Evolutionary conservation across 768 basidiomycete species (phyloP).

Genomic region (Daedaleopsis sinensis): DNA sequence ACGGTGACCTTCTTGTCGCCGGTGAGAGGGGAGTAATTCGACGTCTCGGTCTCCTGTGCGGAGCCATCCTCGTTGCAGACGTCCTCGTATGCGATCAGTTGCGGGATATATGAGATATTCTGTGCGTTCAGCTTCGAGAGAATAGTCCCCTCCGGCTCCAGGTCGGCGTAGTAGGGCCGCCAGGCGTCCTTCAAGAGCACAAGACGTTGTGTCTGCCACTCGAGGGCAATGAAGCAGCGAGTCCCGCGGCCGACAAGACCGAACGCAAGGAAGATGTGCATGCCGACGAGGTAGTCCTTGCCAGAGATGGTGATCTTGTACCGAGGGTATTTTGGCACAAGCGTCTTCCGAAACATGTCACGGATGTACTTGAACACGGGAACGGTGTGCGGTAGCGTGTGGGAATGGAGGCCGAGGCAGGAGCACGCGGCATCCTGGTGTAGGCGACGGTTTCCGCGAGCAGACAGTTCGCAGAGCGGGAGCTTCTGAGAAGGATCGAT

Average conservation of each 20-base stretch:
- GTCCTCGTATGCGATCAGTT: not conserved
- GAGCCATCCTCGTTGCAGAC: not conserved
- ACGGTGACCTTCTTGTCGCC: not conserved
- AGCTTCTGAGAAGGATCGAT: not conserved
- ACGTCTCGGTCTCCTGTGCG: not conserved
- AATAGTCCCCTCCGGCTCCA: slow-evolving; percentile 1
- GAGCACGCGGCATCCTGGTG: too few species aligned
- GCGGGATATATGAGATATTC: not conserved
- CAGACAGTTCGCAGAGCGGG: too few species aligned
- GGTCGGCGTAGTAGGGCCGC: not conserved
- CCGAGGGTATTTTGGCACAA: not conserved
- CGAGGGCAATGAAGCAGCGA: slow-evolving; percentile 18
- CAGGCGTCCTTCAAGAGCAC: slow-evolving; percentile 20
- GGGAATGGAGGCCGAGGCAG: too few species aligned
- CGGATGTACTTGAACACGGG: too few species aligned
- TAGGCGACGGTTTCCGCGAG: too few species aligned
- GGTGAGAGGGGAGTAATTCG: not conserved
- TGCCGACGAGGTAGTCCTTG: slow-evolving; percentile 1
- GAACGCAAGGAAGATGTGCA: not conserved
- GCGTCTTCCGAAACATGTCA: too few species aligned
- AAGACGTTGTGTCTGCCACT: slow-evolving; percentile 4
- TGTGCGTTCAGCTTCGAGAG: not conserved
- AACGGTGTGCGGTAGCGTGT: too few species aligned
- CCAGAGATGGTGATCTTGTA: not conserved
- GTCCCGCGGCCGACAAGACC: slow-evolving; percentile 6